Percentiles rank a stretch among this genome's conserved stretches.
phyloP scores from a whole-genome alignment of 768 basidiomycete genomes.

The Pleurotus salmoneostramineus region DNA sequence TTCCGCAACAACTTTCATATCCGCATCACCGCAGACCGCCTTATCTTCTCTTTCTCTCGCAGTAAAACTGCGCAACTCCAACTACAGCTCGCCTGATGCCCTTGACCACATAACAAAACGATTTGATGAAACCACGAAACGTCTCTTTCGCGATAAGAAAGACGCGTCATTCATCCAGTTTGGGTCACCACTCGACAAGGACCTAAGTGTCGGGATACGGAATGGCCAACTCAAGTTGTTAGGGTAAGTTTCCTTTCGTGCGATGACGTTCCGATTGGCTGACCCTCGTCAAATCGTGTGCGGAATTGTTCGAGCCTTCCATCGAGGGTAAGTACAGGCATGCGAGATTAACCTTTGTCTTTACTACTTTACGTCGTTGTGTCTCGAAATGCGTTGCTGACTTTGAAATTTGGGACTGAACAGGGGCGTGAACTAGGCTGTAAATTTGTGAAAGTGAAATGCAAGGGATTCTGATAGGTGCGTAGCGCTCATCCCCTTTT shows the following conservation, averaged over 20 bases:
- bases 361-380: no score
- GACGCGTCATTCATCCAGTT: constrained; percentile 72
- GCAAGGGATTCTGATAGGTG: no score
- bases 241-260: constrained; percentile 38
- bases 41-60: constrained; percentile 6
- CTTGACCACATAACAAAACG: constrained; percentile 77
- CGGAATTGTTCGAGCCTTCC: constrained; percentile 76
- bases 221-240: constrained; percentile 68
- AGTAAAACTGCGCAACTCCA: constrained; percentile 74
- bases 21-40: no score
- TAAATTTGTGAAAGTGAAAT: no score
- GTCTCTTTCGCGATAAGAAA: constrained; percentile 65
- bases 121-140: constrained; percentile 82
- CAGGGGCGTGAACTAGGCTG: no score
- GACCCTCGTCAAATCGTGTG: constrained; percentile 13
- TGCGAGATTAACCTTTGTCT: no score
- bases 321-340: constrained; percentile 40
- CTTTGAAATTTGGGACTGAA: no score
- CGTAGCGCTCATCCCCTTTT: no score
- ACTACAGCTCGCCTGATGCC: constrained; percentile 66
- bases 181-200: constrained; percentile 77
- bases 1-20: neutral
- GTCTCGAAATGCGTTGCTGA: no score
- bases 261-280: neutral
- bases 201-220: constrained; percentile 63